Conservation (phyloP, 352 stramenopile species). For the Phytophthora citricola region DNA sequence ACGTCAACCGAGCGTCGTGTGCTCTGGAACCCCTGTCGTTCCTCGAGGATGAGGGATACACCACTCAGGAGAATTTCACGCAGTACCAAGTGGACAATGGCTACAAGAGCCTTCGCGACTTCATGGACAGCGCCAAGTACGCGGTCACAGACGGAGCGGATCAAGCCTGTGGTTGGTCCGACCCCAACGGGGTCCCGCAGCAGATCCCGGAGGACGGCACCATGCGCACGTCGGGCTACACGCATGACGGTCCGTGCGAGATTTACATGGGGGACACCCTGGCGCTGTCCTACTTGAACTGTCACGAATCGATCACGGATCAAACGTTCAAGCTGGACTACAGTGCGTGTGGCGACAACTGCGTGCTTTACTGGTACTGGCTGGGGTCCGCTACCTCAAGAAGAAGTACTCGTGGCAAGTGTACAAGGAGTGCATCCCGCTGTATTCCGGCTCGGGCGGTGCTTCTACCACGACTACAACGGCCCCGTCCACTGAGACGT, state of each 20-base stretch:
- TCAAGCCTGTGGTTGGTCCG: slow-evolving; percentile 41
- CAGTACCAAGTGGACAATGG: slow-evolving; percentile 39
- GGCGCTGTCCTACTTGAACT: slow-evolving; percentile 36
- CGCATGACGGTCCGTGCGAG: slow-evolving; percentile 50
- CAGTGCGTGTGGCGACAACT: slow-evolving; percentile 35
- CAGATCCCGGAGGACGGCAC: slow-evolving; percentile 39
- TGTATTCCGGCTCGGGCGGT: slow-evolving; percentile 20
- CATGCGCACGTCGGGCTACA: slow-evolving; percentile 55
- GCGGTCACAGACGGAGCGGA: slow-evolving; percentile 27
- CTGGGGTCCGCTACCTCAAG: slow-evolving; percentile 40
- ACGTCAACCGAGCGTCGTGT: slow-evolving; percentile 33
- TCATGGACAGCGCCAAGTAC: slow-evolving; percentile 48
- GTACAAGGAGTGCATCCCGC: slow-evolving; percentile 50
- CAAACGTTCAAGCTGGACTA: slow-evolving; percentile 38
- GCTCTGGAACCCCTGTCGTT: slow-evolving; percentile 48
- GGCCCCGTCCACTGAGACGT: slow-evolving; percentile 4
- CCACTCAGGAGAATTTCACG: slow-evolving; percentile 47
- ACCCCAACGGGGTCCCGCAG: slow-evolving; percentile 30
- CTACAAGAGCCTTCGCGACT: slow-evolving; percentile 46
- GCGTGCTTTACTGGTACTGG: slow-evolving; percentile 46
- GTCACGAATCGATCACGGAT: slow-evolving; percentile 38
- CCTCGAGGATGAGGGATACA: slow-evolving; percentile 50
- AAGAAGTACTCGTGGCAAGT: slow-evolving; percentile 48
- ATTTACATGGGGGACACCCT: slow-evolving; percentile 44
- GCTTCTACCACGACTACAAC: slow-evolving; percentile 10